phyloP scores from a whole-genome alignment of 148 eudicot genomes.

The Cornus kousa region DNA sequence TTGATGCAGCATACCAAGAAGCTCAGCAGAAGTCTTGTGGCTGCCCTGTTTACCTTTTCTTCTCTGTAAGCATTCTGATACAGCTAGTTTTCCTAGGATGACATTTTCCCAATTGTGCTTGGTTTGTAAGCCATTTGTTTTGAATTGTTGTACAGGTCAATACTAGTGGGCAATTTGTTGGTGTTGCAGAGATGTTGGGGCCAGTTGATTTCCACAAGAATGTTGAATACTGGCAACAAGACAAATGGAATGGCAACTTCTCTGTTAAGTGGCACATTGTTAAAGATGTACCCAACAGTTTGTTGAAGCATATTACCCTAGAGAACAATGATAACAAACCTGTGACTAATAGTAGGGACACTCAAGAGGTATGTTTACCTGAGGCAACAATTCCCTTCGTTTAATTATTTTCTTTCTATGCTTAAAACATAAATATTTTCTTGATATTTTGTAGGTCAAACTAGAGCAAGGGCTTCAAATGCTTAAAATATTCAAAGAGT shows the following conservation, averaged over 20 bases:
- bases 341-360: slow-evolving; percentile 80
- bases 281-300: slow-evolving; percentile 78
- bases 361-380: slow-evolving; percentile 62
- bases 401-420: background rate
- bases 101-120: no score
- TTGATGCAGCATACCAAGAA: slow-evolving; percentile 69
- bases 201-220: slow-evolving; percentile 71
- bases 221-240: slow-evolving; percentile 86
- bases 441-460: slow-evolving; percentile 48
- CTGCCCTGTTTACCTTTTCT: slow-evolving; percentile 66
- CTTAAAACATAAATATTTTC: background rate
- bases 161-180: slow-evolving; percentile 86
- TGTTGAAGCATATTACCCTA: slow-evolving; percentile 68
- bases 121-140: background rate
- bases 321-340: slow-evolving; percentile 87
- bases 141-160: slow-evolving; percentile 45
- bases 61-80: slow-evolving; percentile 54
- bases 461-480: slow-evolving; percentile 70
- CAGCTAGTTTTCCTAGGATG: background rate
- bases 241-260: slow-evolving; percentile 80
- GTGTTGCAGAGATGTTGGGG: slow-evolving; percentile 80
- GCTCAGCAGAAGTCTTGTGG: slow-evolving; percentile 54
- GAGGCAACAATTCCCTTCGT: background rate
- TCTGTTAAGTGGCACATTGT: slow-evolving; percentile 89
- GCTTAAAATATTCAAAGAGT: slow-evolving; percentile 61